Base-by-base conservation (phyloP, 2,329 filamentous ascomycete genomes). In the Microthyrium microscopicum region DNA sequence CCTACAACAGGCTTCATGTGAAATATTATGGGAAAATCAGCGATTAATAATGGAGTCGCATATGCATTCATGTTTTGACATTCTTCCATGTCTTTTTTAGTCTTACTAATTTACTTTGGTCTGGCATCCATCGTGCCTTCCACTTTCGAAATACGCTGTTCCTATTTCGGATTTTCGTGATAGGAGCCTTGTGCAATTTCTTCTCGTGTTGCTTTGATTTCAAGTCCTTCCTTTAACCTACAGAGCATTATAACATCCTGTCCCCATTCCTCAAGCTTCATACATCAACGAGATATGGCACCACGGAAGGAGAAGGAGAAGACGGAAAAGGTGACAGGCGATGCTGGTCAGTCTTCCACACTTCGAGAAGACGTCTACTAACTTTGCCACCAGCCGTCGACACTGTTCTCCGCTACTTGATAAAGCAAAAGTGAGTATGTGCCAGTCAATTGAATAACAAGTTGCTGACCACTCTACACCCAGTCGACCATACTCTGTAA, bases 401-500 rank as follows among this genome's bases (percentile, higher is more conserved):
- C 16, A 51, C 62, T 46, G 58, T 69, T 16, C 50, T 66, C 21
- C 52, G 58, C 17, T 69, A 69, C 42, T 52, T 69, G 15, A 55
- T 62, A 66, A 42, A 50, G 60, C 53, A 35, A 27, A 35, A 32
- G 33, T 32, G 16, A 15, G 31, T 7, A 6, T 11, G 17, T 27
- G 18, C n/a, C 12, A 11, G 20, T 11, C 22, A n/a, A 34, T 15
- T 21, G 29, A 26, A 13, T 26, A 19, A 26, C 13, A 9, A 26
- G 3, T 9, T 11, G 11, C 32, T 36, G 17, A 41, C 24, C n/a
- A 9, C 20, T 21, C 6, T 26, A 22, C 19, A 11, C 12, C 26
- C 41, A 66, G 62, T 49, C 63, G 65, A 40, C 65, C 65, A 3
- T 68, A 68, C 44, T 69, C 65, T 9, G 65, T 66, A 43, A 36